Base-by-base conservation (phyloP, 2,329 filamentous ascomycete genomes). In the Alternaria incomplexa region DNA sequence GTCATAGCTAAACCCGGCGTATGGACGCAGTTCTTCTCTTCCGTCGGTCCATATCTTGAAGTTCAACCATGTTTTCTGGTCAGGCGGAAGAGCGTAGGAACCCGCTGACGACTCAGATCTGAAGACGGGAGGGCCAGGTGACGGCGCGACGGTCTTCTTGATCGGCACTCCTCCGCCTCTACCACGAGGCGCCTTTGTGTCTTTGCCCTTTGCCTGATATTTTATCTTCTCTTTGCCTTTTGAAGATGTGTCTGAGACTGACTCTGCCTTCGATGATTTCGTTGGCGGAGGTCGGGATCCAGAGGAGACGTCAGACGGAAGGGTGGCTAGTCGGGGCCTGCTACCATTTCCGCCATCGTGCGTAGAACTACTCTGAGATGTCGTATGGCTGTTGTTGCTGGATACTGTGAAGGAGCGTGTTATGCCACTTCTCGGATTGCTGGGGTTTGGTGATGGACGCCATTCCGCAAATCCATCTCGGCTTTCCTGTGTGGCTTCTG, bases 161-260 rank as follows among this genome's bases (percentile, higher is more conserved):
- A 73, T 56, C 3, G 80, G 80, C 1, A 81, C 79, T 5, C 79
- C 80, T 17, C 78, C 79, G 11, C 80, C 77, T 56, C 79, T 71
- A 22, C 79, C 80, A 48, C 79, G 68, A 13, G 79, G 79, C 25
- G 77, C 77, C 46, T 74, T 73, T 6, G 78, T 79, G 43, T 76
- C 75, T 62, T 81, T 81, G n/a, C 77, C 78, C 22, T 80, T 77
- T 12, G 73, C 68, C 12, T 75, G 67, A 32, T 76, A 80, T 44
- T 68, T 77, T n/a, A 70, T 64, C 53, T 74, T 77, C 7, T 80
- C 77, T 59, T 72, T 76, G 20, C 71, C 71, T 22, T 65, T 71
- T 3, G 66, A 70, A n/a, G 76, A 79, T 5, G 58, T 54, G 26
- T 75, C 75, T 4, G 77, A 79, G 1, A 74, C 43, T 3, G 70